phyloP scores from a whole-genome alignment of 805 yeast genomes.

The Ogataea ganodermae region DNA sequence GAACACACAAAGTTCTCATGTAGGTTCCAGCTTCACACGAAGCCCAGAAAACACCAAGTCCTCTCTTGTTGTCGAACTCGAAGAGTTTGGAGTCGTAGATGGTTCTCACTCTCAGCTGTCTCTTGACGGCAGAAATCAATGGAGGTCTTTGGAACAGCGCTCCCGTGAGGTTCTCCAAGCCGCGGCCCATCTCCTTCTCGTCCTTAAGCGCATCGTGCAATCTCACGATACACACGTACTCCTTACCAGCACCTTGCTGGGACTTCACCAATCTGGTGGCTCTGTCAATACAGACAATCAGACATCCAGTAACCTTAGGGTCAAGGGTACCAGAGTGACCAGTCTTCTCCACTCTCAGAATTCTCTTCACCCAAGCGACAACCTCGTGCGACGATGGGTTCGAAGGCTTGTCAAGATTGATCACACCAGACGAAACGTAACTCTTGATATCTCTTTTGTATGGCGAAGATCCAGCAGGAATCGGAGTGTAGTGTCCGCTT shows the following conservation, averaged over 20 bases:
- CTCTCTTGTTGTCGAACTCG: conserved; percentile 96
- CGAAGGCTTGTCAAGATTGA: conserved; percentile 96
- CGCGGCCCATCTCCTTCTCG: conserved; percentile 80
- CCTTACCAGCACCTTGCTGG: conserved; percentile 99
- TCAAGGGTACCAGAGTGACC: conserved; percentile 99
- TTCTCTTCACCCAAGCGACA: conserved; percentile 98
- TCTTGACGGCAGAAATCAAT: conserved; percentile 96
- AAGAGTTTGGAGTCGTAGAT: conserved; percentile 94
- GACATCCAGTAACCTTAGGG: conserved; percentile 96
- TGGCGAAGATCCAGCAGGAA: conserved; percentile 94
- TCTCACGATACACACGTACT: conserved; percentile 96
- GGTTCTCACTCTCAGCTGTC: conserved; percentile 97
- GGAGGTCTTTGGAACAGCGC: conserved; percentile 99
- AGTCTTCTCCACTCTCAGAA: conserved; percentile 92
- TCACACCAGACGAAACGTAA: conserved; percentile 92
- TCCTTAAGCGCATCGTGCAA: conserved; percentile 91
- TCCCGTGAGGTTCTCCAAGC: conserved; percentile 94
- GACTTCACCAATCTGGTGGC: conserved; percentile 98
- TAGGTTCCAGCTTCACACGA: conserved; percentile 99
- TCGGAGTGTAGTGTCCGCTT: conserved; percentile 96
- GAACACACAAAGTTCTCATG: conserved; percentile 99
- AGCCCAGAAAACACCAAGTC: conserved; percentile 98
- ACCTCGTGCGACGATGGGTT: conserved; percentile 99
- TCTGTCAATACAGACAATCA: conserved; percentile 96
- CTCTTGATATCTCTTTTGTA: conserved; percentile 89